These are phyloP conservation scores for Escallonia rubra DNA, from an alignment of 129 eudicot species.

Conservation along the genomic window DNA sequence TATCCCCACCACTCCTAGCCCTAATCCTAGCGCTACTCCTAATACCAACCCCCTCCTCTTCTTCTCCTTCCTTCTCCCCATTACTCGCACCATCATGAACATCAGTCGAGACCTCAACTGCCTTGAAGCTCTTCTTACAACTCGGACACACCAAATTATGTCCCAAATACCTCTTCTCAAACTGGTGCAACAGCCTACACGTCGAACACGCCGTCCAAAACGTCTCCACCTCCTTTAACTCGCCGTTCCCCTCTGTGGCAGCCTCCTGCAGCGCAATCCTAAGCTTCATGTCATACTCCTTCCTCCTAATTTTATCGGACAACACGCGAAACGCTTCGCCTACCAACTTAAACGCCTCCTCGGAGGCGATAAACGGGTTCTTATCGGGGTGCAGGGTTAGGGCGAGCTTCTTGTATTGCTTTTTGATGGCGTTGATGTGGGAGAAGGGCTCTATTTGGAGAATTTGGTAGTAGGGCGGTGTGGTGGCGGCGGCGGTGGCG, in stretches of 20 bases:
- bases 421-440: constrained; percentile 43
- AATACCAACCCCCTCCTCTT: constrained; percentile 5
- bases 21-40: constrained; percentile 25
- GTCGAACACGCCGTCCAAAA: constrained; percentile 67
- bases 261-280: constrained; percentile 43
- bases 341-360: constrained; percentile 69
- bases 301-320: constrained; percentile 55
- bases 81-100: not conserved
- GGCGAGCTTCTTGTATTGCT: constrained; percentile 70
- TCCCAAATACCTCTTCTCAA: constrained; percentile 76
- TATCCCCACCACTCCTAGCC: constrained; percentile 5
- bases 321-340: constrained; percentile 58
- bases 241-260: constrained; percentile 17
- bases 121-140: constrained; percentile 60
- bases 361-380: constrained; percentile 39
- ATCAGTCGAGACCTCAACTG: constrained; percentile 40
- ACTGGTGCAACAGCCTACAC: constrained; percentile 58
- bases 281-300: constrained; percentile 64
- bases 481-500: constrained; percentile 5
- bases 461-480: constrained; percentile 52
- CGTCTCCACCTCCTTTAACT: constrained; percentile 23
- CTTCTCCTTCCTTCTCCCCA: not conserved
- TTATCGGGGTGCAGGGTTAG: constrained; percentile 69
- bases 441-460: constrained; percentile 63
- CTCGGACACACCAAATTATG: constrained; percentile 60